phyloP scores from a whole-genome alignment of 2,329 filamentous ascomycete species.

The Aspergillus transmontanensis region DNA sequence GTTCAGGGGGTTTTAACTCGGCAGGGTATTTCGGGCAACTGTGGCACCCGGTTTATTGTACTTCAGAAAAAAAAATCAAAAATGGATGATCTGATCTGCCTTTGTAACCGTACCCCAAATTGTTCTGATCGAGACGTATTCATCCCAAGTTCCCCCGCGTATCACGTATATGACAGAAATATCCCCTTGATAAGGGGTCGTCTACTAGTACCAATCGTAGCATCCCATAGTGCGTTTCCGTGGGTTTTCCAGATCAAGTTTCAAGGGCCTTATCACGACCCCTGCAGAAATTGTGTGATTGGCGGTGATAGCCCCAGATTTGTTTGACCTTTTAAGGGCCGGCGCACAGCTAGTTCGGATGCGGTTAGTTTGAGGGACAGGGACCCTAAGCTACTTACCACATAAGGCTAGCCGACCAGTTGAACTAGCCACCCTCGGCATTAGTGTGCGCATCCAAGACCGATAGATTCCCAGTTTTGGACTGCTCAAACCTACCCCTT shows the following conservation, averaged over 20 bases:
- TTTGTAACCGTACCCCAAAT: background rate
- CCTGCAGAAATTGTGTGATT: slow-evolving; percentile 1
- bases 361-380: background rate
- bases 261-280: background rate
- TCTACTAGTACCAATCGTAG: background rate
- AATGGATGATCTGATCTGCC: background rate
- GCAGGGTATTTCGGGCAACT: background rate
- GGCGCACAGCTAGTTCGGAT: background rate
- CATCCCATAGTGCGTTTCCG: background rate
- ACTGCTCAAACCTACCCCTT: background rate
- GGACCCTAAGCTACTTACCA: background rate
- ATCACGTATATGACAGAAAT: background rate
- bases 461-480: slow-evolving; percentile 1
- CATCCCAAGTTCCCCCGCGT: background rate
- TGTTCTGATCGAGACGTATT: background rate
- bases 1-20: background rate
- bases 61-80: background rate
- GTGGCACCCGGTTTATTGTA: background rate
- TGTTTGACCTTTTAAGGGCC: slow-evolving; percentile 5
- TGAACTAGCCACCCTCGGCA: background rate
- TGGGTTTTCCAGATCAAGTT: background rate
- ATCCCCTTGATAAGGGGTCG: background rate
- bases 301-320: slow-evolving; percentile 1
- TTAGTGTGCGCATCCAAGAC: background rate
- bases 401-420: background rate